These are phyloP conservation scores for Paracorniculantispora psalliotae DNA, from an alignment of 2,329 filamentous ascomycete genomes.

Conservation along the genomic window DNA sequence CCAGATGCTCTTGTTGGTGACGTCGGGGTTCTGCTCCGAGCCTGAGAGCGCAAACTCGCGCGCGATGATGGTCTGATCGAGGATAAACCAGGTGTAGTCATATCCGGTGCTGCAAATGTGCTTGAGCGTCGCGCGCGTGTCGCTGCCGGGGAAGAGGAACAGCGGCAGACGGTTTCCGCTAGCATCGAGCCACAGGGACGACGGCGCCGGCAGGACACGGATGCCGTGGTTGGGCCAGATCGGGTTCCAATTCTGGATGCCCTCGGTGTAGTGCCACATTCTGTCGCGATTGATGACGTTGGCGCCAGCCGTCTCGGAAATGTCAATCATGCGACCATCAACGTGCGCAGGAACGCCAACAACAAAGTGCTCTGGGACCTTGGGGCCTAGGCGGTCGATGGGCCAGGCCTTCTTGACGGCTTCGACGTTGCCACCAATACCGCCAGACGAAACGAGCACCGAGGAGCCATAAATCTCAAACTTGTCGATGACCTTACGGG, in stretches of 20 bases:
- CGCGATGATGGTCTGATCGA: conserved; percentile 54
- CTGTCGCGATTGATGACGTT: conserved; percentile 55
- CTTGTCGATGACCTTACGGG: conserved; percentile 40
- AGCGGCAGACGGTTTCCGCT: conserved; percentile 53
- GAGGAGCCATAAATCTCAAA: conserved; percentile 51
- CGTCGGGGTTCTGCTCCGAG: conserved; percentile 58
- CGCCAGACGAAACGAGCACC: conserved; percentile 52
- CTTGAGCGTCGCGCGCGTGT: conserved; percentile 54
- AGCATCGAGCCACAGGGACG: conserved; percentile 59
- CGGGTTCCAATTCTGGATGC: conserved; percentile 55
- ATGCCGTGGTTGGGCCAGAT: conserved; percentile 60
- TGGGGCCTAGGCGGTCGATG: conserved; percentile 49
- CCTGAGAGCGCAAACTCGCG: conserved; percentile 58
- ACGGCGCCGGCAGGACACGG: conserved; percentile 55
- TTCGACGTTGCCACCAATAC: conserved; percentile 59
- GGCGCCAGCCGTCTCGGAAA: conserved; percentile 48
- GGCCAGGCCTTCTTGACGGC: conserved; percentile 56
- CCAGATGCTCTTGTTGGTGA: conserved; percentile 54
- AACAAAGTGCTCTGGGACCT: conserved; percentile 52
- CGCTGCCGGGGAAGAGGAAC: conserved; percentile 51
- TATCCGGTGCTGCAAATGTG: conserved; percentile 57
- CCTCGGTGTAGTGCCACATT: conserved; percentile 65
- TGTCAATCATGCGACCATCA: conserved; percentile 59
- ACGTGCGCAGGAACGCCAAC: conserved; percentile 59
- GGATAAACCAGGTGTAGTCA: conserved; percentile 60